Evolutionary conservation across 345 rosid species (phyloP).

Genomic region (Psidium friedrichsthalianum): DNA sequence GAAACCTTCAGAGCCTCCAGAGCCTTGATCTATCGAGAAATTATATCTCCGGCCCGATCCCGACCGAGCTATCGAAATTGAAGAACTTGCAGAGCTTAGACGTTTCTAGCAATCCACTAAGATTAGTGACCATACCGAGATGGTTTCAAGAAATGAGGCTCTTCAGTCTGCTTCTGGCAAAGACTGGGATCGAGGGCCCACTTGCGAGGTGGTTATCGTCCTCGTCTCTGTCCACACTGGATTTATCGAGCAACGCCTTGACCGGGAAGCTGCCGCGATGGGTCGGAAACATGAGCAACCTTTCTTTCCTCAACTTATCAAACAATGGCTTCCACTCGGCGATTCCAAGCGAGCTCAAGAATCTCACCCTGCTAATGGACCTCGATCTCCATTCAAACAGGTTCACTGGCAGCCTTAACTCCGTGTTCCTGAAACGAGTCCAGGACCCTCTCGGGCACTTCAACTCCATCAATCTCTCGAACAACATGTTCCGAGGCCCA

Average conservation of each 20-base stretch:
- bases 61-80: conserved; percentile 22
- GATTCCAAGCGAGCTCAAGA: conserved; percentile 36
- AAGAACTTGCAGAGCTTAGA: conserved; percentile 35
- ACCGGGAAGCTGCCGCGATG: conserved; percentile 32
- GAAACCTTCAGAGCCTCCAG: conserved; percentile 31
- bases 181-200: conserved; percentile 31
- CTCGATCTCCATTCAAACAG: conserved; percentile 61
- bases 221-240: conserved; percentile 32
- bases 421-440: conserved; percentile 25
- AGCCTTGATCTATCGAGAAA: conserved; percentile 42
- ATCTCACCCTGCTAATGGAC: conserved; percentile 40
- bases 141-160: conserved; percentile 29
- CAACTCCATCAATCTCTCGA: conserved; percentile 37
- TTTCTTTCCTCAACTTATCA: conserved; percentile 43
- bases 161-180: conserved; percentile 27
- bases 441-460: conserved; percentile 34
- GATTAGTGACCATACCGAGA: conserved; percentile 18
- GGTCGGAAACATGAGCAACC: conserved; percentile 44
- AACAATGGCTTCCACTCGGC: conserved; percentile 33
- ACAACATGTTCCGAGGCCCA: conserved; percentile 30
- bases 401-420: conserved; percentile 18
- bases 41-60: conserved; percentile 26
- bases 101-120: conserved; percentile 41
- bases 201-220: conserved; percentile 40
- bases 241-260: conserved; percentile 40